Evolutionary conservation across 495 filamentous ascomycete species (phyloP).

Genomic region (Aspergillus avenaceus): DNA sequence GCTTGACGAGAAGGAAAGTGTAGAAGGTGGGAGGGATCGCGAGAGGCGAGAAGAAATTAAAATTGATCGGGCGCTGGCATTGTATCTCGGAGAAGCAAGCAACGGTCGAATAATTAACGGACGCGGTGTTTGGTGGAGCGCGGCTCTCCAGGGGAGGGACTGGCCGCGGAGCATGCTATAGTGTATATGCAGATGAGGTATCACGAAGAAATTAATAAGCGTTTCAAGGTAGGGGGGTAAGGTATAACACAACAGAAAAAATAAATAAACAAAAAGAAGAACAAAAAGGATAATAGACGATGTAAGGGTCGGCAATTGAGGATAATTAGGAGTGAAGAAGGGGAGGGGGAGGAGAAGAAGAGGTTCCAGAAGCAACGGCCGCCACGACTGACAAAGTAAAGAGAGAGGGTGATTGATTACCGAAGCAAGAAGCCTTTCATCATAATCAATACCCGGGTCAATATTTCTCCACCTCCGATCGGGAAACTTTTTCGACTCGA

Average conservation of each 20-base stretch:
- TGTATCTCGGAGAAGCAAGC: slow-evolving; percentile 30
- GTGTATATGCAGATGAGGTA: slow-evolving; percentile 3
- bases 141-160: slow-evolving; percentile 53
- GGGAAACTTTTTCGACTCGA: slow-evolving; percentile 32
- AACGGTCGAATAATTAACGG: slow-evolving; percentile 30
- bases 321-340: not conserved
- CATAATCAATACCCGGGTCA: slow-evolving; percentile 20
- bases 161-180: slow-evolving; percentile 53
- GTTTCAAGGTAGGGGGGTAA: slow-evolving; percentile 3
- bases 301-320: not conserved
- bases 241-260: slow-evolving; percentile 2
- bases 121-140: slow-evolving; percentile 45
- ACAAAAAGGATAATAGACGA: too few relatives aligned
- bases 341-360: slow-evolving; percentile 7
- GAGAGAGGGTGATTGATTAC: slow-evolving; percentile 22
- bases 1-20: slow-evolving; percentile 42
- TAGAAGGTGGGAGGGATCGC: slow-evolving; percentile 25
- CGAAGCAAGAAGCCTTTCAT: slow-evolving; percentile 35
- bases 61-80: slow-evolving; percentile 34
- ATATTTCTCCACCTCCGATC: slow-evolving; percentile 29
- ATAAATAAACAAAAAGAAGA: slow-evolving; percentile 10
- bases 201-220: too few relatives aligned
- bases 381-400: not conserved
- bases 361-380: slow-evolving; percentile 15
- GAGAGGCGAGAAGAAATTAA: slow-evolving; percentile 25